Base-by-base conservation (phyloP, 352 stramenopile genomes). In the Globisporangium nagaii region DNA sequence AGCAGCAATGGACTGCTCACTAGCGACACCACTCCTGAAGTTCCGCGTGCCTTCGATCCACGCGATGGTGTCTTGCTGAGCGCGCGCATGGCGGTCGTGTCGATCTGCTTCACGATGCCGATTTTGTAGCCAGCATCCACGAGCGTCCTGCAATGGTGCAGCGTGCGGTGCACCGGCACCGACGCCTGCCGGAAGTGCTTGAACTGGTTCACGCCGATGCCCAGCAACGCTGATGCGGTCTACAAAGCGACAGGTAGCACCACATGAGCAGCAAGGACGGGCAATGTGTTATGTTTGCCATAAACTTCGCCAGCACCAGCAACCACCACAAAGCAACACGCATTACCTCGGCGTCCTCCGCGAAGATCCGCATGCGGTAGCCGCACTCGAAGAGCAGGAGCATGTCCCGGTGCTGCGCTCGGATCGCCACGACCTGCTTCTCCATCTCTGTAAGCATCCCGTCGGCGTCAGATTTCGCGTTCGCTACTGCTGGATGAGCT, bases 321-420 rank as follows among this genome's bases (percentile, higher is more conserved):
- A n/a, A 44, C 2, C 24, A n/a, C 13, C 8, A 47, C 22, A 56
- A 1, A 27, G 8, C 4, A 41, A 7, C 13, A 72, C n/a, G n/a
- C n/a, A n/a, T n/a, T n/a, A n/a, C 68, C 53, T 87, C 64, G 1
- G 83, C 85, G 59, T 92, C 85, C 8, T 84, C 41, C 3, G 68
- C 79, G 47, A 95, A 95, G 24, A 92, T 68, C 4, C 79, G 66
- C 64, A 88, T 86, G 56, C 79, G 79, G 53, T 95, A 95, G 27
- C 83, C 85, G 56, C 78, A 90, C 65, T 93, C 77, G 28, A 93
- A 79, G 28, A 90, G 56, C 54, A 93, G 66, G 43, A 92, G 57
- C 22, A 67, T 68, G 43, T 80, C 77, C 13, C 63, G 54, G 28
- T 86, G 50, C 12, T 48, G 15, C 1, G 28, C 49, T n/a, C 73